Evolutionary conservation across 768 basidiomycete species (phyloP), one percentile per base, ranked within the genome.

Genomic region (Hericium coralloides): DNA sequence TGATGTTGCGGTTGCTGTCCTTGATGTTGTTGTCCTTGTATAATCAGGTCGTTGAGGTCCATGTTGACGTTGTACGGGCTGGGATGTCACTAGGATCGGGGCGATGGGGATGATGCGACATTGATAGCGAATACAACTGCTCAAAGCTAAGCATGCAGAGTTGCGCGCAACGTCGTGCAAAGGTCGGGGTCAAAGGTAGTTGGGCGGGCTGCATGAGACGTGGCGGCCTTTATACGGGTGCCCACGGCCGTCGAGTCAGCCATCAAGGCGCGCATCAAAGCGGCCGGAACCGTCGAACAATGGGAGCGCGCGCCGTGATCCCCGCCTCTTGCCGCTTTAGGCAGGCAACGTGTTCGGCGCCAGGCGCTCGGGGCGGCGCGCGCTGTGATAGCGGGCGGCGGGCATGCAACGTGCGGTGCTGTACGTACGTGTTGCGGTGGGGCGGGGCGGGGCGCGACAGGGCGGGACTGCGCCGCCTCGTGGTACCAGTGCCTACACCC

Each of bases 261-360:
- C 31, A 51, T 31, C 60, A 58, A 56, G 55, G 56, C 58, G 53
- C 58, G 2, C n/a, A 12, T 20, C 18, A n/a, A 23, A 47, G 49
- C 22, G 22, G 7, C 31, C 60, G 60, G 52, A 25, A 43, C 60
- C 60, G 60, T 36, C 54, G 53, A 54, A 62, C 60, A 62, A 62
- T 62, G 59, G 23, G 9, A 31, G 31, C 51, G 47, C 55, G 26
- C 36, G 26, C 41, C 39, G 15, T 2, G n/a, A 49, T 58, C 52
- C 25, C 52, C 55, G 55, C 25, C 9, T 4, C 7, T 22, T 57
- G 1, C 60, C 56, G 52, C 52, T 48, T 60, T 12, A 20, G 53
- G 59, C 3, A 49, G 0, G 47, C 17, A 45, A 45, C 43, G 43
- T 45, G 43, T n/a, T 45, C 43, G 1, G 43, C 43, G 43, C 43